Percentiles rank a stretch among this genome's conserved stretches.
Conservation (phyloP, 495 filamentous ascomycete species). For the Pyronema omphalodes region DNA sequence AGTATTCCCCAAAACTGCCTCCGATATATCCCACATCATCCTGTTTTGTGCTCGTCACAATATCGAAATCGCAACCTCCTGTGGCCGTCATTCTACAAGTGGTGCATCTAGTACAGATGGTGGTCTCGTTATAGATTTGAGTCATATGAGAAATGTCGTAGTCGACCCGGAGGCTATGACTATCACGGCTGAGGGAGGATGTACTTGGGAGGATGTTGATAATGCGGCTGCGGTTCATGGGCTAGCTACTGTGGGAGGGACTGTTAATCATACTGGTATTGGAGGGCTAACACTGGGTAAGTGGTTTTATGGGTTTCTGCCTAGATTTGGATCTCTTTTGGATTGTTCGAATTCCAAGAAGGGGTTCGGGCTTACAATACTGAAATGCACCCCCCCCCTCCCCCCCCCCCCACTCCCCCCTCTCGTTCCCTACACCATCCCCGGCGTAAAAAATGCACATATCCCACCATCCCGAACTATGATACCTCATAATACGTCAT, state of each 20-base stretch:
- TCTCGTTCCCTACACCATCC: too few relatives aligned
- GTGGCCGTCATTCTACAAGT: neutral
- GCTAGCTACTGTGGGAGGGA: constrained; percentile 40
- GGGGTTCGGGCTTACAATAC: too few relatives aligned
- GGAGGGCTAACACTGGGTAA: constrained; percentile 39
- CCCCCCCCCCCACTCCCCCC: too few relatives aligned
- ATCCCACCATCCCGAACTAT: too few relatives aligned
- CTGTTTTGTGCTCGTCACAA: neutral
- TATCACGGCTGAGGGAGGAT: constrained; percentile 36
- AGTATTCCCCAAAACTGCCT: neutral
- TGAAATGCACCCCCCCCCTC: too few relatives aligned
- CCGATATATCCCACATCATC: neutral
- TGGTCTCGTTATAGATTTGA: neutral
- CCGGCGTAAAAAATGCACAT: too few relatives aligned
- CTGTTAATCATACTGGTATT: constrained; percentile 41
- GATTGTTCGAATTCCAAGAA: too few relatives aligned
- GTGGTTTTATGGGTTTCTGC: too few relatives aligned
- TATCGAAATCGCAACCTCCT: neutral
- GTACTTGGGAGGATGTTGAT: constrained; percentile 39
- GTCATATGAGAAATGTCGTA: neutral
- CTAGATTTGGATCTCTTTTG: too few relatives aligned
- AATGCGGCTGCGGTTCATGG: constrained; percentile 30
- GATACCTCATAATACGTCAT: too few relatives aligned
- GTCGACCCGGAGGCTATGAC: constrained; percentile 20
- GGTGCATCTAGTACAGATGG: neutral